A percentile compares a stretch with the other conserved stretches of the same genome.
phyloP scores from a whole-genome alignment of 2,329 filamentous ascomycete species.

The Botryosphaeria agaves region DNA sequence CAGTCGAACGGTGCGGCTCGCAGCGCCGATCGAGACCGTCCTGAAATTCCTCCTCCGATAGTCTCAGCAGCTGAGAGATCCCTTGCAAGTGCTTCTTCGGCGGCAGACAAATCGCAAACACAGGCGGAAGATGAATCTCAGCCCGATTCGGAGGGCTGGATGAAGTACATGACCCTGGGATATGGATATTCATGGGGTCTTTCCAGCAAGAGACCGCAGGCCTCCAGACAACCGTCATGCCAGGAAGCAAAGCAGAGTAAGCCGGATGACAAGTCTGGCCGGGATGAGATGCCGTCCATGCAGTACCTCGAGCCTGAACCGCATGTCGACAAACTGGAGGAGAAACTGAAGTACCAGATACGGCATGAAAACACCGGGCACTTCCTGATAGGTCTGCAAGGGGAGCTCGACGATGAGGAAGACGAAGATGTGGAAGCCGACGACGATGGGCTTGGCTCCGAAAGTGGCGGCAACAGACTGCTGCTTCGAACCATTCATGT shows the following conservation, averaged over 20 bases:
- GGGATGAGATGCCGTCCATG: slow-evolving; percentile 4
- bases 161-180: slow-evolving; percentile 33
- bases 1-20: too few species aligned
- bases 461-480: slow-evolving; percentile 28
- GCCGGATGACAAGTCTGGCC: slow-evolving; percentile 5
- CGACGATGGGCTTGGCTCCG: slow-evolving; percentile 7
- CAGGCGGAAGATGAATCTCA: slow-evolving; percentile 5
- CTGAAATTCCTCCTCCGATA: slow-evolving; percentile 29
- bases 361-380: slow-evolving; percentile 29
- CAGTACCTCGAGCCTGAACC: slow-evolving; percentile 15
- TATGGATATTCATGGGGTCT: slow-evolving; percentile 23
- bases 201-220: slow-evolving; percentile 11
- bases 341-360: slow-evolving; percentile 39
- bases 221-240: slow-evolving; percentile 5
- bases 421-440: slow-evolving; percentile 9
- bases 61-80: slow-evolving; percentile 25
- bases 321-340: slow-evolving; percentile 32
- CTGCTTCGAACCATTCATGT: slow-evolving; percentile 50
- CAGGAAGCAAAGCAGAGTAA: slow-evolving; percentile 3
- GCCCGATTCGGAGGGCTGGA: slow-evolving; percentile 28
- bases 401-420: slow-evolving; percentile 38
- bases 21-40: slow-evolving; percentile 6
- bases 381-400: slow-evolving; percentile 53
- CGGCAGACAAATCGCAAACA: slow-evolving; percentile 11
- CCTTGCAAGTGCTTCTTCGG: slow-evolving; percentile 23